A percentile compares a stretch with the other conserved stretches of the same genome.
These are phyloP conservation scores for Kodamaea hsintzibuensis DNA, from an alignment of 805 yeast species.

Conservation along the genomic window DNA sequence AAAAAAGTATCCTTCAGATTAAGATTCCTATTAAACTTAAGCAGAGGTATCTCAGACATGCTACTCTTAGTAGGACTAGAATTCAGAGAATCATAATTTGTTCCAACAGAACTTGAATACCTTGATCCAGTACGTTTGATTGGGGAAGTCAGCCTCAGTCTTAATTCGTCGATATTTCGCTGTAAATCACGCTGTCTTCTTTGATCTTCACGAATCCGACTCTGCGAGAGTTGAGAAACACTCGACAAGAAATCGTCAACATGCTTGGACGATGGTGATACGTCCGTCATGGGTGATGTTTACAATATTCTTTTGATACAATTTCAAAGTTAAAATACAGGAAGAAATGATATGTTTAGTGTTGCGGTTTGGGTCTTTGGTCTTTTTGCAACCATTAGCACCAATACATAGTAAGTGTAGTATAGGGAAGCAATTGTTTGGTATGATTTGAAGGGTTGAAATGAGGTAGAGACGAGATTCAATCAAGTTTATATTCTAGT, in stretches of 20 bases:
- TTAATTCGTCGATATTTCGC: conserved; percentile 31
- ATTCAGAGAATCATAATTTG: neutral
- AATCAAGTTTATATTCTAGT: too few species aligned
- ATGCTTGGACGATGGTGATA: conserved; percentile 29
- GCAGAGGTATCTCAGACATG: conserved; percentile 6
- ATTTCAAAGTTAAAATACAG: neutral
- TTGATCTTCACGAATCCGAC: conserved; percentile 34
- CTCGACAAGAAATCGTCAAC: conserved; percentile 41
- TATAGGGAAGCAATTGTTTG: too few species aligned
- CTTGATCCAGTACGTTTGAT: conserved; percentile 12
- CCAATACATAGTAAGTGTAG: neutral
- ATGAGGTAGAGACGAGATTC: too few species aligned
- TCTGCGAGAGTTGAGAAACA: conserved; percentile 38
- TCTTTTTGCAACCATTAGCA: neutral
- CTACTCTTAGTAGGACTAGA: neutral
- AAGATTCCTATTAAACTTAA: neutral
- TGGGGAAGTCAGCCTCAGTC: conserved; percentile 28
- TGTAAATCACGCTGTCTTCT: conserved; percentile 35
- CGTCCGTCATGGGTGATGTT: conserved; percentile 12
- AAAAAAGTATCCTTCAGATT: conserved; percentile 6
- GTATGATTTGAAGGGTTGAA: too few species aligned
- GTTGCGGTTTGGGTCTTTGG: neutral
- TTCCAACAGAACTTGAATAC: neutral
- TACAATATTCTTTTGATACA: conserved; percentile 1
- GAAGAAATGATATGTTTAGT: neutral